Conservation (phyloP, 768 basidiomycete species). For the Amanita phalloides region DNA sequence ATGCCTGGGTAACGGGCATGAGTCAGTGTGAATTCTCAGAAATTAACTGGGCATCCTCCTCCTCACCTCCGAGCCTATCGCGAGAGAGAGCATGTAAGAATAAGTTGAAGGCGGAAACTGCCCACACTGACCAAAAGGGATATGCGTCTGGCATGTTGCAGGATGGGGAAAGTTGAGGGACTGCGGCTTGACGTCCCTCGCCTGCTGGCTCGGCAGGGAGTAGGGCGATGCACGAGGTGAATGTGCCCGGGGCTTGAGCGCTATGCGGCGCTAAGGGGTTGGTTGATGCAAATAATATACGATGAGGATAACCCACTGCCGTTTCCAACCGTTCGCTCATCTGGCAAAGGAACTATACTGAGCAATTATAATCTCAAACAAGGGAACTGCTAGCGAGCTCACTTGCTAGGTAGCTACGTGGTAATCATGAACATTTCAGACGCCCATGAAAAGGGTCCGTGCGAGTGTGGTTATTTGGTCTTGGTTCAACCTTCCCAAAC, state of each 20-base stretch:
- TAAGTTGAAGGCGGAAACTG: conserved; percentile 2
- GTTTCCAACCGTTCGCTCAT: neutral
- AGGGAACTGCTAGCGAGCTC: neutral
- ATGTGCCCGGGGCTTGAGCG: too few species aligned
- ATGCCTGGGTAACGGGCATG: conserved; percentile 28
- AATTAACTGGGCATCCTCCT: neutral
- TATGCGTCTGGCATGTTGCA: conserved; percentile 16
- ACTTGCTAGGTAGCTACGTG: neutral
- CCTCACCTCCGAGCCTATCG: conserved; percentile 52
- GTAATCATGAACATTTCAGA: neutral
- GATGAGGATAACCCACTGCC: neutral
- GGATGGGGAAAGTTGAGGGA: neutral
- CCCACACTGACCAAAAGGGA: conserved; percentile 37
- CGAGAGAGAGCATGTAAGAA: conserved; percentile 4
- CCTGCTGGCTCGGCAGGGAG: neutral
- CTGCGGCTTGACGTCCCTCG: neutral
- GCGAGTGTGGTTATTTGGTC: conserved; percentile 24
- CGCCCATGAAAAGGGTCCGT: conserved; percentile 19
- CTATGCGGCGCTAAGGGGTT: neutral
- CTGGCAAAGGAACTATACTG: too few species aligned
- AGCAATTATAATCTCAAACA: neutral
- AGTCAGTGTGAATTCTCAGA: conserved; percentile 7
- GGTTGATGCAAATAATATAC: neutral
- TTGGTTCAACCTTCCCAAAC: conserved; percentile 16
- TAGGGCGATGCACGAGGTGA: neutral